Conservation (phyloP, 2,329 filamentous ascomycete species). For the Cercospora sojina region DNA sequence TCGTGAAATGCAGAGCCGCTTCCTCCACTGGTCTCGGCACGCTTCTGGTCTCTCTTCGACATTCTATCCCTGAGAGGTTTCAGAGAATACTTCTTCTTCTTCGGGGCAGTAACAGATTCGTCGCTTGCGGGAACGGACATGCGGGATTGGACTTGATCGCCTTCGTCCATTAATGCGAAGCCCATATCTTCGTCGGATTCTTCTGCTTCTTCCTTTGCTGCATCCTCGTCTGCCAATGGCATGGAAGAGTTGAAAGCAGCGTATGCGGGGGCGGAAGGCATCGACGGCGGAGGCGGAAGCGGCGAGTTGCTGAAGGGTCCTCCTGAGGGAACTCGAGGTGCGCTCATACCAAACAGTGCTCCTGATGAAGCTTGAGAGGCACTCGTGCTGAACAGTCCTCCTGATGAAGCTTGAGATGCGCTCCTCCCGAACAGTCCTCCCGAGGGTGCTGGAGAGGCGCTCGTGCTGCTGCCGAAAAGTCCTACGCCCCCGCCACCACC, state of each 20-base stretch:
- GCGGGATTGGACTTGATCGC: not conserved
- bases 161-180: conserved; percentile 23
- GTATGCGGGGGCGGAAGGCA: not conserved
- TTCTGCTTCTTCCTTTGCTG: conserved; percentile 9
- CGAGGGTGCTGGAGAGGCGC: not conserved
- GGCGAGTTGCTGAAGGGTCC: not conserved
- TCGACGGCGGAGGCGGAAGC: not conserved
- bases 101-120: not conserved
- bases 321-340: not conserved
- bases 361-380: not conserved
- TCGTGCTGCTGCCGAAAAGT: not conserved
- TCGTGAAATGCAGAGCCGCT: conserved; percentile 37
- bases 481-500: not conserved
- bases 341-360: too few species aligned
- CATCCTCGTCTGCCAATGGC: not conserved
- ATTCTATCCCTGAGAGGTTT: not conserved
- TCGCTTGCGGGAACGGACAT: not conserved
- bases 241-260: not conserved
- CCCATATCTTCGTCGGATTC: conserved; percentile 26
- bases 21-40: not conserved
- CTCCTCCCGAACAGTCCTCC: not conserved
- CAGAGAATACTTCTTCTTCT: not conserved
- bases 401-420: not conserved
- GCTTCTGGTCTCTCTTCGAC: not conserved
- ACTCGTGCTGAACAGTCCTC: not conserved